Evolutionary conservation across 371 early-diverging fungal genomes (phyloP), one percentile per base, ranked within the genome.

Genomic region (Syncephalastrum racemosum): DNA sequence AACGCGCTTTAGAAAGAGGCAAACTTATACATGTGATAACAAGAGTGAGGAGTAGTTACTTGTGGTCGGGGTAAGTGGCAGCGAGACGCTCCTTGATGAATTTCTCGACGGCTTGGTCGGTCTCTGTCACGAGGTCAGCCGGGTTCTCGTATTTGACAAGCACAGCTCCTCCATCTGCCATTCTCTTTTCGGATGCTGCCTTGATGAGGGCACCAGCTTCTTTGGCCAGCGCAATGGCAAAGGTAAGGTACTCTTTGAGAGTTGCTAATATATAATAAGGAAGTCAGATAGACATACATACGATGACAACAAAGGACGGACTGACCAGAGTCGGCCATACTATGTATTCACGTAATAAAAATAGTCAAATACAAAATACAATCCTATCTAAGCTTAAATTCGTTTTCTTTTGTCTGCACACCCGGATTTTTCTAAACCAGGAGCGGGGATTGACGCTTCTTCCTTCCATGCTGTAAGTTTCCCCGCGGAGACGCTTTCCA

Each of bases 91-190:
- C 60, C 55, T 87, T 84, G 31, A 93, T 79, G 48, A 84, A 73
- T 50, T 79, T 75, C 50, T 96, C 94, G 2, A 94, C 92, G 39
- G 81, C 82, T 49, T 86, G 79, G 63, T 96, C 97, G 44, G 88
- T 90, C 53, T 81, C 86, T 0, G 94, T 94, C 27, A 94, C 94
- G 50, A 93, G 75, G 63, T 96, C 94, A 14, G 89, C 83, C 1
- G 83, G 81, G 59, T 92, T 91, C 20, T 84, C 83, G 52, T 68
- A 68, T 57, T 83, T 79, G 56, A 79, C 68, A 25, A 78, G 67
- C 40, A 77, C 61, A 40, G 59, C 61, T 4, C 79, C 70, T n/a
- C 73, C 59, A 10, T 83, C 80, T 40, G 77, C 54, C 58, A 78
- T 69, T 46, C 84, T 77, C 18, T 63, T 71, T 53, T 80, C 68